Percentiles rank a stretch among this genome's conserved stretches.
Conservation (phyloP, 495 filamentous ascomycete species). For the Penicillium antarcticum region DNA sequence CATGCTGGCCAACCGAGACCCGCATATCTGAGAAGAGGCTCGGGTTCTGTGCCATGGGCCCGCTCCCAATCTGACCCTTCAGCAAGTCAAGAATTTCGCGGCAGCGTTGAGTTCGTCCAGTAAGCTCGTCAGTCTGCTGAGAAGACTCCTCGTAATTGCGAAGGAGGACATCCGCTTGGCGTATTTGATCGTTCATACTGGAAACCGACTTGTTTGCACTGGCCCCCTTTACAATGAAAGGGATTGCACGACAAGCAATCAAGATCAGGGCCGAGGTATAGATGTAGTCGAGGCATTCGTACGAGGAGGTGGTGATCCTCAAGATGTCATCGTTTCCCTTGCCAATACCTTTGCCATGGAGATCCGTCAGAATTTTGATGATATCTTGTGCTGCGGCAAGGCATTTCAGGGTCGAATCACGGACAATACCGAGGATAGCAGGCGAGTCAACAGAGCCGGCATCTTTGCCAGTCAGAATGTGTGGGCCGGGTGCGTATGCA, state of each 20-base stretch:
- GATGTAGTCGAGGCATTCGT: neutral
- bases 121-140: neutral
- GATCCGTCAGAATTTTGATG: neutral
- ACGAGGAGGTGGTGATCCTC: neutral
- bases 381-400: slow-evolving; percentile 2
- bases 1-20: neutral
- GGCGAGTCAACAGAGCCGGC: slow-evolving; percentile 2
- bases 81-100: neutral
- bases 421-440: slow-evolving; percentile 1
- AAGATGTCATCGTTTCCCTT: neutral
- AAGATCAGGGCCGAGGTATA: neutral
- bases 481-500: neutral
- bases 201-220: neutral
- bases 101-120: neutral
- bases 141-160: neutral
- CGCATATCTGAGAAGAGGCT: neutral
- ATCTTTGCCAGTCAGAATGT: neutral
- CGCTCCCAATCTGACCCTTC: neutral
- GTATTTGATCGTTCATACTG: neutral
- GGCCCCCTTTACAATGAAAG: neutral
- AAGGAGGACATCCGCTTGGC: neutral
- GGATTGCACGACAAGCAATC: neutral
- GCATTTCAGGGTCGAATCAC: slow-evolving; percentile 14
- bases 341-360: neutral
- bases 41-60: neutral